Base-by-base conservation (phyloP, 108 stramenopile genomes). In the Conticribra guillardii region DNA sequence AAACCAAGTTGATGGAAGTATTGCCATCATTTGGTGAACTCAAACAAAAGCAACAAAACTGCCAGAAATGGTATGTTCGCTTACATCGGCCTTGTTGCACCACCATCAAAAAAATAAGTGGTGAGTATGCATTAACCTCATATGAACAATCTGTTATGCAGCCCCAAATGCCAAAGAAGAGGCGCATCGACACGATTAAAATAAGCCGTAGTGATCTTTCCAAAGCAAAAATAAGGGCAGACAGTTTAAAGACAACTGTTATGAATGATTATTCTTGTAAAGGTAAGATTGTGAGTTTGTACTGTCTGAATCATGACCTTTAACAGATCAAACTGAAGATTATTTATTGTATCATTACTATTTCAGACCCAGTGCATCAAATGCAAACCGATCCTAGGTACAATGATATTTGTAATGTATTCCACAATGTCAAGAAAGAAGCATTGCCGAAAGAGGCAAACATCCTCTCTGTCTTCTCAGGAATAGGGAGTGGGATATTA, bases 301-400 rank as follows among this genome's bases (percentile, higher is more conserved):
- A n/a, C n/a, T n/a, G n/a, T n/a, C n/a, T n/a, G n/a, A n/a, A n/a
- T n/a, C n/a, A n/a, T n/a, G n/a, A n/a, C n/a, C n/a, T n/a, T n/a
- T n/a, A n/a, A n/a, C n/a, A n/a, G n/a, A n/a, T n/a, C n/a, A n/a
- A 24, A 53, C 2, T 53, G 23, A 1, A 23, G 9, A 3, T 53
- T 2, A 2, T 15, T 57, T 17, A 15, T 29, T 31, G 1, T 29
- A 1, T 57, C 9, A 31, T 57, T 26, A 31, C 9, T 31, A 2
- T 57, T 29, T 3, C 31, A 57, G 56, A 57, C 56, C 56, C 56
- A 15, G 56, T 57, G 30, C 22, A 16, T 14, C 11, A 15, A 31
- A 57, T 27, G 18, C 7, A 29, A 21, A 57, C 56, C 2, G 56
- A 57, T 11, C 24, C 22, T 11, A 27, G 56, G 1, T 57, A 57